Evolutionary conservation across 2,329 filamentous ascomycete species (phyloP).

Genomic region (Thielaviopsis musarum): DNA sequence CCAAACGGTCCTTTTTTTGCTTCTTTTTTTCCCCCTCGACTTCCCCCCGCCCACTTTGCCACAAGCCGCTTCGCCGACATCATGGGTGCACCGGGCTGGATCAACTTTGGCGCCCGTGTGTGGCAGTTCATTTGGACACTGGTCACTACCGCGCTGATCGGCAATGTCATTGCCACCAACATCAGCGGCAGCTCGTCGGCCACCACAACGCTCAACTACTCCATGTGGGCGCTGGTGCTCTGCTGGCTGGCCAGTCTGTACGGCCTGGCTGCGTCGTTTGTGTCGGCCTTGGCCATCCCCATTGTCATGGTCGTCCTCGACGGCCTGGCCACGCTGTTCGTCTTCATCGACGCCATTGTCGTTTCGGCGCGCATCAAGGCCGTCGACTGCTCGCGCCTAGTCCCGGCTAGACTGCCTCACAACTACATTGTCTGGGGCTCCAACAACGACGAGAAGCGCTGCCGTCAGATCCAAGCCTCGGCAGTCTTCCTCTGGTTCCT

Average conservation of each 20-base stretch:
- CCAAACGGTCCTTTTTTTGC: not conserved
- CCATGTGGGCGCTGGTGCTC: conserved; percentile 53
- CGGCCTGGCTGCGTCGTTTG: conserved; percentile 39
- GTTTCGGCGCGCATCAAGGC: conserved; percentile 52
- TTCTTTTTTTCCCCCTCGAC: not conserved
- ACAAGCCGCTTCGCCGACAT: conserved; percentile 1
- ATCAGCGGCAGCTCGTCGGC: conserved; percentile 25
- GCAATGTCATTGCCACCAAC: conserved; percentile 39
- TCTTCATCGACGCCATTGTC: conserved; percentile 53
- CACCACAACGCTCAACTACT: conserved; percentile 38
- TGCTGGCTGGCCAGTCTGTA: conserved; percentile 49
- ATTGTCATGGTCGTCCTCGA: conserved; percentile 40
- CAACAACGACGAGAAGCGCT: conserved; percentile 41
- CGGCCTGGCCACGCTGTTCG: conserved; percentile 45
- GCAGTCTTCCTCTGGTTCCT: conserved; percentile 69
- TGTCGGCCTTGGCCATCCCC: conserved; percentile 34
- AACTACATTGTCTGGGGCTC: conserved; percentile 49
- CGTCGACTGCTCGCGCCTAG: conserved; percentile 46
- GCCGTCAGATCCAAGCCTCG: conserved; percentile 58
- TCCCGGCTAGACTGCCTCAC: conserved; percentile 18
- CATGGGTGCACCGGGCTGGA: conserved; percentile 22
- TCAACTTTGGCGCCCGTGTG: conserved; percentile 29
- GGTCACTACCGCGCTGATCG: conserved; percentile 37
- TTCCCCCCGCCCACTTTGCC: not conserved
- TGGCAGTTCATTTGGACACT: conserved; percentile 35